Evolutionary conservation across 2,329 filamentous ascomycete genomes (phyloP).

Genomic region (Colletotrichum tofieldiae): DNA sequence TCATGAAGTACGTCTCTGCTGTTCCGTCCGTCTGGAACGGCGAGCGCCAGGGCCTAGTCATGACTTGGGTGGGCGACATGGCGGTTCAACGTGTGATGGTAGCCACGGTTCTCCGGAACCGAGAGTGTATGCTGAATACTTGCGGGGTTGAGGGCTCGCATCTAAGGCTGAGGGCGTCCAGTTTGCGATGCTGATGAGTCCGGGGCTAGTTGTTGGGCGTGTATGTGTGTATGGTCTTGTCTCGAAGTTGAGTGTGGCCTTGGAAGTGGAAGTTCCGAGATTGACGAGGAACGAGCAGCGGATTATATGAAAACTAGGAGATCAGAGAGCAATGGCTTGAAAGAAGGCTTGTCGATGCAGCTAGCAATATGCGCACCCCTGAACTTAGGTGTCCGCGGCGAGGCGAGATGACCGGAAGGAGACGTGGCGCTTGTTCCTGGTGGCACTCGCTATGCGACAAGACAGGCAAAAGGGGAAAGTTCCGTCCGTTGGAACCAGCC

Average conservation of each 20-base stretch:
- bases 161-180: conserved; percentile 6
- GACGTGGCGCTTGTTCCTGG: conserved; percentile 14
- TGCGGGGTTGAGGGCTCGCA: conserved; percentile 1
- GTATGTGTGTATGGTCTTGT: neutral
- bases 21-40: conserved; percentile 36
- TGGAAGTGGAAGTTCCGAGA: neutral
- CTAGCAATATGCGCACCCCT: conserved; percentile 22
- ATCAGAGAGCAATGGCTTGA: conserved; percentile 3
- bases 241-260: neutral
- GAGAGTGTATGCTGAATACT: neutral
- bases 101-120: neutral
- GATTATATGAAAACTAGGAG: conserved; percentile 31
- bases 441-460: conserved; percentile 22
- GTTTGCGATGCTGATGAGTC: neutral
- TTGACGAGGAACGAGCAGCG: neutral
- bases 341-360: conserved; percentile 14
- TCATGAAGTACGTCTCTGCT: conserved; percentile 34
- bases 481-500: conserved; percentile 29
- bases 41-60: conserved; percentile 23
- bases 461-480: conserved; percentile 21
- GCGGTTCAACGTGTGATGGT: neutral
- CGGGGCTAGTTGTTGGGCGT: neutral
- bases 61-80: conserved; percentile 40
- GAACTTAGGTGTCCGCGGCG: neutral
- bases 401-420: conserved; percentile 29